phyloP scores from a whole-genome alignment of 768 basidiomycete genomes.

The Mycena galericulata region DNA sequence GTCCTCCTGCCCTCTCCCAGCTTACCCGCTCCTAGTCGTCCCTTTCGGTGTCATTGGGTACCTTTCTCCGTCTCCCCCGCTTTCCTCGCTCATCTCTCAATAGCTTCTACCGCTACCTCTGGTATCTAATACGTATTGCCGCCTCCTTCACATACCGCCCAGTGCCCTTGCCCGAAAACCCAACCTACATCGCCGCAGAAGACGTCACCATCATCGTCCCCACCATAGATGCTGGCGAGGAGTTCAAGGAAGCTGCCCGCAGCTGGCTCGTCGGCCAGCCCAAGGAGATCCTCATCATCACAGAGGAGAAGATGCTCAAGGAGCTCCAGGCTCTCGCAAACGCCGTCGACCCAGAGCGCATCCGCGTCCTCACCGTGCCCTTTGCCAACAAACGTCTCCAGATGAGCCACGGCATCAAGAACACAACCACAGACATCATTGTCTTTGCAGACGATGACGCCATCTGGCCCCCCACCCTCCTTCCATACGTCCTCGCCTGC shows the following conservation, averaged over 20 bases:
- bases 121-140: conserved; percentile 88
- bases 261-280: conserved; percentile 94
- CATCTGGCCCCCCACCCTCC: conserved; percentile 92
- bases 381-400: conserved; percentile 95
- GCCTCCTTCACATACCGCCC: conserved; percentile 88
- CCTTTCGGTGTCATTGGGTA: conserved; percentile 92
- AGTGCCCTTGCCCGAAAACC: conserved; percentile 90
- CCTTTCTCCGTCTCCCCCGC: neutral
- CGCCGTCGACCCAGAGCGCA: conserved; percentile 85
- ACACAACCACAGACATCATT: conserved; percentile 92
- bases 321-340: conserved; percentile 92
- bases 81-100: neutral
- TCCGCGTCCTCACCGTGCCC: conserved; percentile 90
- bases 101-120: conserved; percentile 94
- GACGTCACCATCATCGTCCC: conserved; percentile 98
- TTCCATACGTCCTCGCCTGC: conserved; percentile 91
- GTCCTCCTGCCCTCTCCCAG: conserved; percentile 26
- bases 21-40: conserved; percentile 68
- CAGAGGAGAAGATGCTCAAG: conserved; percentile 90
- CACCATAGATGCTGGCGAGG: conserved; percentile 95
- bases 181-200: conserved; percentile 89
- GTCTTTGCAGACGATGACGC: conserved; percentile 97
- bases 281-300: conserved; percentile 79
- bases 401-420: conserved; percentile 94
- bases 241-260: conserved; percentile 93